Evolutionary conservation across 306 rosid species (phyloP).

Genomic region (Quercus cerris): DNA sequence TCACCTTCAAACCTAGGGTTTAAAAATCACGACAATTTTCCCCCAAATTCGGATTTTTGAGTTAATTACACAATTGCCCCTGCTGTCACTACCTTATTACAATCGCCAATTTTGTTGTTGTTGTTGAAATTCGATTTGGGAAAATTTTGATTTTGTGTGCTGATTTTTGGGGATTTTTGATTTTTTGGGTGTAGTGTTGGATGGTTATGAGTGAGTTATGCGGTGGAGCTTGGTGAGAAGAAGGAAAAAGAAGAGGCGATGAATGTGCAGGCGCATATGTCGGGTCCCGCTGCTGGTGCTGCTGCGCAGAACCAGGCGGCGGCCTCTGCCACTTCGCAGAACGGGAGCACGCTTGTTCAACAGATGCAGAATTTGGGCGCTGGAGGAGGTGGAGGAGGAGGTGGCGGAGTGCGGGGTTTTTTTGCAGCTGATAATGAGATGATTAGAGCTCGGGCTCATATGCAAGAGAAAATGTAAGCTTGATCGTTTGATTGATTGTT

Average conservation of each 20-base stretch:
- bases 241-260: slow-evolving; percentile 39
- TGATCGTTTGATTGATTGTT: background rate
- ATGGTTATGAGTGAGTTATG: slow-evolving; percentile 31
- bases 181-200: slow-evolving; percentile 21
- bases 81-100: background rate
- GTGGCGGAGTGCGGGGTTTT: slow-evolving; percentile 28
- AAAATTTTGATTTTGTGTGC: background rate
- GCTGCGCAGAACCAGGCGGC: slow-evolving; percentile 63
- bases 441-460: slow-evolving; percentile 41
- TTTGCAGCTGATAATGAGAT: slow-evolving; percentile 62
- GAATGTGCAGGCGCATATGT: slow-evolving; percentile 64
- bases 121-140: background rate
- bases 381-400: background rate
- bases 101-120: slow-evolving; percentile 1
- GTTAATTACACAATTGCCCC: slow-evolving; percentile 14
- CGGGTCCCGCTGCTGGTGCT: slow-evolving; percentile 58
- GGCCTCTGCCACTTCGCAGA: slow-evolving; percentile 48
- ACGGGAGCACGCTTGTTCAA: slow-evolving; percentile 53
- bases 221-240: slow-evolving; percentile 23
- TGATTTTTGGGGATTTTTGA: slow-evolving; percentile 13
- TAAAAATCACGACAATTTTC: background rate
- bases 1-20: background rate
- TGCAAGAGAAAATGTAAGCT: slow-evolving; percentile 79
- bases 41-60: background rate
- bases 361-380: slow-evolving; percentile 51